Conservation (phyloP, 306 rosid species). For the Arachis hypogaea region DNA sequence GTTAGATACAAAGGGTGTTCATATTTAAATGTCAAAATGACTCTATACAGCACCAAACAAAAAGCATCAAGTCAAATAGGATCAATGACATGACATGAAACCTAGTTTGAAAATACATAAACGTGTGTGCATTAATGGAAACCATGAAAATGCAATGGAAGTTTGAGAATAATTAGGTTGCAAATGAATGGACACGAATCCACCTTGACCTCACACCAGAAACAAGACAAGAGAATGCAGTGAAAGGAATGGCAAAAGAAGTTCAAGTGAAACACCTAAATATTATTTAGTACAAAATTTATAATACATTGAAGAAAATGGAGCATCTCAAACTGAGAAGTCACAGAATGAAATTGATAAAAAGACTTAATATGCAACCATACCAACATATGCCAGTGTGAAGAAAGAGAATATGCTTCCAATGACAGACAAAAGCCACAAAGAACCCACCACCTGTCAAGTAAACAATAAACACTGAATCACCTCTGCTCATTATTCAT, state of each 20-base stretch:
- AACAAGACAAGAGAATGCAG: background rate
- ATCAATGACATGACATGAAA: background rate
- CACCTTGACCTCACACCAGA: constrained; percentile 12
- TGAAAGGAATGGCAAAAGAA: background rate
- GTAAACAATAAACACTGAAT: constrained; percentile 36
- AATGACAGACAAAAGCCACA: constrained; percentile 87
- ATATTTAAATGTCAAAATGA: constrained; percentile 5
- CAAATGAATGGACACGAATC: constrained; percentile 1
- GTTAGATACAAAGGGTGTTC: background rate
- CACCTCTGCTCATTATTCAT: constrained; percentile 24
- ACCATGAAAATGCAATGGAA: constrained; percentile 14
- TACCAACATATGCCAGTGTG: constrained; percentile 80
- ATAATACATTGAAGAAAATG: background rate
- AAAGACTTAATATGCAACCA: constrained; percentile 25
- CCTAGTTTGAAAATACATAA: constrained; percentile 10
- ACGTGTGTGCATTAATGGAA: background rate
- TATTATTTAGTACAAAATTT: constrained; percentile 1
- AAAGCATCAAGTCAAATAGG: constrained; percentile 8
- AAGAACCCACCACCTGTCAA: constrained; percentile 74
- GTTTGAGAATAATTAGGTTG: constrained; percentile 1
- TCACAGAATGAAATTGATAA: too few relatives aligned
- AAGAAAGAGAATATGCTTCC: constrained; percentile 77
- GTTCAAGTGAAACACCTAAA: constrained; percentile 20
- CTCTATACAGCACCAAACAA: constrained; percentile 1
- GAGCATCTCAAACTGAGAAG: too few relatives aligned